These are phyloP conservation scores for Colletotrichum cordylinicola DNA, from an alignment of 2,329 filamentous ascomycete genomes.

Conservation along the genomic window DNA sequence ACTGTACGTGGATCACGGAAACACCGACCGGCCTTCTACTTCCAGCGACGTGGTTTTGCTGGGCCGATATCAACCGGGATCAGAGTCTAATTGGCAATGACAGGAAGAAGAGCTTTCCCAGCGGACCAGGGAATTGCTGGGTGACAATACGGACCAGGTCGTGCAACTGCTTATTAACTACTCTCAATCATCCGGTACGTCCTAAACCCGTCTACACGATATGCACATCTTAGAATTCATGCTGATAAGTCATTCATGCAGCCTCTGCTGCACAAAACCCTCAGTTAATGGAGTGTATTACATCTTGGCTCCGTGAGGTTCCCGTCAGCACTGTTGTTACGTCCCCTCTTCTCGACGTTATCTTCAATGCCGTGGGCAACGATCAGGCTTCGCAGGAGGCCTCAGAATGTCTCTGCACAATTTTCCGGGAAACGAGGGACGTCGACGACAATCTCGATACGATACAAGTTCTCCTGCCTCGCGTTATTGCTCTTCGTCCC, in stretches of 20 bases:
- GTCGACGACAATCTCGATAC: constrained; percentile 87
- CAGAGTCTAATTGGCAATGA: constrained; percentile 53
- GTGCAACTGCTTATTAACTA: constrained; percentile 89
- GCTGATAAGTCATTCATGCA: constrained; percentile 35
- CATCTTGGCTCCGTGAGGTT: constrained; percentile 95
- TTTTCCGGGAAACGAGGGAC: constrained; percentile 90
- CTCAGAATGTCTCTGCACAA: constrained; percentile 89
- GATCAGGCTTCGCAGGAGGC: constrained; percentile 85
- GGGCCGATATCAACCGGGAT: constrained; percentile 42
- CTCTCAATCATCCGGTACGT: constrained; percentile 85
- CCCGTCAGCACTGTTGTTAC: constrained; percentile 82
- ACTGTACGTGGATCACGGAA: constrained; percentile 84
- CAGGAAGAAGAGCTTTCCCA: constrained; percentile 94
- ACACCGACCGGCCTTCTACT: constrained; percentile 45
- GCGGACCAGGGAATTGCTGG: constrained; percentile 87
- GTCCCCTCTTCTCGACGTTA: constrained; percentile 82
- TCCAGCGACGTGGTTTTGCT: constrained; percentile 37
- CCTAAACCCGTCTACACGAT: not conserved
- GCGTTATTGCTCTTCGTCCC: constrained; percentile 76
- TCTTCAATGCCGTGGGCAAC: constrained; percentile 78
- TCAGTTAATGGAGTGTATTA: constrained; percentile 91
- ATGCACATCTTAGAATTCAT: not conserved
- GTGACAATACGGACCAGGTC: constrained; percentile 89
- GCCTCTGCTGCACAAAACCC: constrained; percentile 83
- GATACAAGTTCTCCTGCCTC: constrained; percentile 84